A percentile compares a stretch with the other conserved stretches of the same genome.
Conservation (phyloP, 495 filamentous ascomycete genomes). For the Hypoxylon lienhwacheense region DNA sequence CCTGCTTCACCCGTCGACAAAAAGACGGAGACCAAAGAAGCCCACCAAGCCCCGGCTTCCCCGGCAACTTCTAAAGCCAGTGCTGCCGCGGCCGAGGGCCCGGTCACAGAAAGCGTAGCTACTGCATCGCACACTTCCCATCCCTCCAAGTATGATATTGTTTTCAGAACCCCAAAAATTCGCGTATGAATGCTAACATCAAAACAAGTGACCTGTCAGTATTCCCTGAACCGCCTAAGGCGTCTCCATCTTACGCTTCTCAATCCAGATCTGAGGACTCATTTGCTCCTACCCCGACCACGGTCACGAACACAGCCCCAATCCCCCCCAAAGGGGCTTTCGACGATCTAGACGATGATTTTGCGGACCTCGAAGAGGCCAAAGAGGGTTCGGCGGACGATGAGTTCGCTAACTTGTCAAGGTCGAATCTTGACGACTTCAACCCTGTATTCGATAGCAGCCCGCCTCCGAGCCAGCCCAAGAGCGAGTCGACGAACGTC, state of each 20-base stretch:
- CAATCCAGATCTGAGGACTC: conserved; percentile 28
- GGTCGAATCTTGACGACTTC: conserved; percentile 65
- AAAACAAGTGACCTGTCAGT: conserved; percentile 31
- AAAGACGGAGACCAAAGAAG: conserved; percentile 39
- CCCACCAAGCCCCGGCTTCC: conserved; percentile 35
- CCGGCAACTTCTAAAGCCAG: conserved; percentile 36
- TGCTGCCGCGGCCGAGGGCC: conserved; percentile 18
- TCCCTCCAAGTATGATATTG: conserved; percentile 36
- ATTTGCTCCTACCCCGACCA: conserved; percentile 36
- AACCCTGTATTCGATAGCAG: conserved; percentile 65
- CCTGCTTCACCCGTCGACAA: conserved; percentile 63
- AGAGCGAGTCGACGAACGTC: conserved; percentile 48
- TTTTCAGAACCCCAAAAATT: background rate
- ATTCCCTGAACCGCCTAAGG: conserved; percentile 38
- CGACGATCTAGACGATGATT: conserved; percentile 86
- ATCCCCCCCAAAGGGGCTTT: conserved; percentile 50
- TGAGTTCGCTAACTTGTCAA: conserved; percentile 69
- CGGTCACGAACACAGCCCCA: conserved; percentile 32
- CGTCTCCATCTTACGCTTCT: conserved; percentile 33
- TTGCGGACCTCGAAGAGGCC: conserved; percentile 83
- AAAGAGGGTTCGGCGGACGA: conserved; percentile 90
- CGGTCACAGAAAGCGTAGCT: conserved; percentile 23
- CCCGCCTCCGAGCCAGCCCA: conserved; percentile 56
- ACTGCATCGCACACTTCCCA: conserved; percentile 30
- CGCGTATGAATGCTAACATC: conserved; percentile 16